Percentiles rank a stretch among this genome's conserved stretches.
Evolutionary conservation across 2,329 filamentous ascomycete species (phyloP).

Genomic region (Aspergillus tanneri): DNA sequence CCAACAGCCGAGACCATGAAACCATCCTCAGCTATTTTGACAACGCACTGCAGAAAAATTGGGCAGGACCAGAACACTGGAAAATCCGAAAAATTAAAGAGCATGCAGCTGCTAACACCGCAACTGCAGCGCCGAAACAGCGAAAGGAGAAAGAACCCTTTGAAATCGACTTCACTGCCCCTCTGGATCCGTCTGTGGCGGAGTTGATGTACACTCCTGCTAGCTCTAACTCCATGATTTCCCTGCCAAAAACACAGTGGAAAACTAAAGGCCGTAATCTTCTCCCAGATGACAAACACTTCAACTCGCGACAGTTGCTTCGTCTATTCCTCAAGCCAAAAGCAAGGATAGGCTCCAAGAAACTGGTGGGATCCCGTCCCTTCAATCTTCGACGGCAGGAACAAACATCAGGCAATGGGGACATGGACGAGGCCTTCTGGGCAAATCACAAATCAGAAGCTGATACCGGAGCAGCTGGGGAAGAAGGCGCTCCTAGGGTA

Average conservation of each 20-base stretch:
- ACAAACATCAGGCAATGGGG: slow-evolving; percentile 63
- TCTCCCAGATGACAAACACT: slow-evolving; percentile 95
- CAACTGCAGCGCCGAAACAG: slow-evolving; percentile 51
- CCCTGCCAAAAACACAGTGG: slow-evolving; percentile 90
- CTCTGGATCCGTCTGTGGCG: slow-evolving; percentile 68
- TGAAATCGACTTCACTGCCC: slow-evolving; percentile 82
- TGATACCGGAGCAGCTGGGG: slow-evolving; percentile 48
- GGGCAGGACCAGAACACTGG: slow-evolving; percentile 98
- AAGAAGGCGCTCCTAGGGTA: slow-evolving; percentile 67
- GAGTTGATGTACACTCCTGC: slow-evolving; percentile 81
- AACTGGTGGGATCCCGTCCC: slow-evolving; percentile 50
- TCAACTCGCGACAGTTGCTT: slow-evolving; percentile 88
- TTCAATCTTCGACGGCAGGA: slow-evolving; percentile 41
- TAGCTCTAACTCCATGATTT: slow-evolving; percentile 75
- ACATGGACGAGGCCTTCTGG: slow-evolving; percentile 97
- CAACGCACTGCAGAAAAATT: slow-evolving; percentile 93
- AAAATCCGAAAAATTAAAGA: slow-evolving; percentile 90
- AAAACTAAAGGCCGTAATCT: slow-evolving; percentile 90
- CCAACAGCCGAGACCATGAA: slow-evolving; percentile 71
- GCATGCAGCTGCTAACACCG: slow-evolving; percentile 56
- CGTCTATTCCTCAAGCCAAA: slow-evolving; percentile 93
- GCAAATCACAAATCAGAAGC: slow-evolving; percentile 63
- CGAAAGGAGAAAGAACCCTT: slow-evolving; percentile 97
- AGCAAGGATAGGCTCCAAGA: slow-evolving; percentile 72
- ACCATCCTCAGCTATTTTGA: slow-evolving; percentile 99